Percentiles rank a stretch among this genome's conserved stretches.
Evolutionary conservation across 1,284 basidiomycete genomes (phyloP).

Genomic region (Naganishia sp.): DNA sequence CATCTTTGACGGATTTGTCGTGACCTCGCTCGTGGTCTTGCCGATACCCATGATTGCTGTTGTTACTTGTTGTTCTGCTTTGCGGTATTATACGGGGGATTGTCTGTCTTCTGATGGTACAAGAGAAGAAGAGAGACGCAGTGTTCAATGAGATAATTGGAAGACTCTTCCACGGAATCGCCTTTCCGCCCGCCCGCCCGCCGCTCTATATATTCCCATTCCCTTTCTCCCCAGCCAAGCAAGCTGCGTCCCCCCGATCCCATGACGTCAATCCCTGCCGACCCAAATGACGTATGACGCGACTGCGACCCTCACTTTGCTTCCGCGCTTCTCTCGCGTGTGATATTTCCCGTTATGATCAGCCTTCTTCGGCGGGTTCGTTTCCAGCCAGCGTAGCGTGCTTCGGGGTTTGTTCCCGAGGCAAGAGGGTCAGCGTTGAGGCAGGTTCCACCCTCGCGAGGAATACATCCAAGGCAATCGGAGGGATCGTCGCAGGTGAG

Average conservation of each 20-base stretch:
- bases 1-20: slow-evolving; percentile 47
- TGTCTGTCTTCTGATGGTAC: slow-evolving; percentile 15
- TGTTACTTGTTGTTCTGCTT: not conserved
- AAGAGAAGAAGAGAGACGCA: slow-evolving; percentile 2
- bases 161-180: too few species aligned
- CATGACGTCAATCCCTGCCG: too few species aligned
- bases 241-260: too few species aligned
- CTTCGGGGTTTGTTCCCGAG: not conserved
- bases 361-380: not conserved
- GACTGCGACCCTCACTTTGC: not conserved
- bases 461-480: too few species aligned
- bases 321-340: not conserved
- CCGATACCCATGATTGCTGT: slow-evolving; percentile 23
- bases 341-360: slow-evolving; percentile 2
- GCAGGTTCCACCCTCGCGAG: not conserved
- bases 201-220: too few species aligned
- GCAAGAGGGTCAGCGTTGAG: not conserved
- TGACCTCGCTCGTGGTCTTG: slow-evolving; percentile 26
- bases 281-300: too few species aligned
- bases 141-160: too few species aligned
- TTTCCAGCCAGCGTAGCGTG: not conserved
- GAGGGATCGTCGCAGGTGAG: too few species aligned
- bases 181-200: too few species aligned
- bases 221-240: too few species aligned
- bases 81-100: slow-evolving; percentile 10